Evolutionary conservation across 441 rosid species (phyloP).

Genomic region (Pelargonium hybrid): DNA sequence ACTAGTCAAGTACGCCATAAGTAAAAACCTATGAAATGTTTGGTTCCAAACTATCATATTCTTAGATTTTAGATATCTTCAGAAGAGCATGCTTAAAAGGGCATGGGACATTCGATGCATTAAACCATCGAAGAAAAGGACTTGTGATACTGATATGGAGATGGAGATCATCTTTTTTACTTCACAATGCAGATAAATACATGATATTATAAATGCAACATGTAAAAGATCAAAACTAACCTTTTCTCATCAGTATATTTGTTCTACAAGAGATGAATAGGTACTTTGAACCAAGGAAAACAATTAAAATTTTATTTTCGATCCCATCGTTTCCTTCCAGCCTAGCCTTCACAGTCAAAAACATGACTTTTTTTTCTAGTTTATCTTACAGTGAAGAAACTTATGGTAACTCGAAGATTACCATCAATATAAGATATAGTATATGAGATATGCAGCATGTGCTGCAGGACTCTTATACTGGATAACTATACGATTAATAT

Average conservation of each 20-base stretch:
- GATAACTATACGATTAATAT: not conserved
- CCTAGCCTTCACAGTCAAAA: too few species aligned
- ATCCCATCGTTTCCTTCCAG: too few species aligned
- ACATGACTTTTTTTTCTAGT: too few species aligned
- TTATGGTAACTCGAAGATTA: not conserved
- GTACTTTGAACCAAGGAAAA: too few species aligned
- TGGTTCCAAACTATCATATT: not conserved
- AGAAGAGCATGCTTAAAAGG: not conserved
- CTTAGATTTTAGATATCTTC: not conserved
- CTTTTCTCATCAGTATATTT: not conserved
- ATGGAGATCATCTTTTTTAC: too few species aligned
- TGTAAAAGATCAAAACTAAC: not conserved
- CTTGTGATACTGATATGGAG: not conserved
- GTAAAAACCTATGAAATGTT: not conserved
- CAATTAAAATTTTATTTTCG: too few species aligned
- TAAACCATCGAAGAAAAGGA: not conserved
- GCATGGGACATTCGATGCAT: too few species aligned
- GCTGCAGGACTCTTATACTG: not conserved
- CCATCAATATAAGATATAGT: not conserved
- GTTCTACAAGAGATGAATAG: not conserved
- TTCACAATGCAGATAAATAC: not conserved
- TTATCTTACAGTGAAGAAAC: not conserved
- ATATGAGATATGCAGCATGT: not conserved
- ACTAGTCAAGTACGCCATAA: too few species aligned
- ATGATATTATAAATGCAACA: not conserved